phyloP scores from a whole-genome alignment of 2,329 filamentous ascomycete genomes.

The Periconia macrospinosa region DNA sequence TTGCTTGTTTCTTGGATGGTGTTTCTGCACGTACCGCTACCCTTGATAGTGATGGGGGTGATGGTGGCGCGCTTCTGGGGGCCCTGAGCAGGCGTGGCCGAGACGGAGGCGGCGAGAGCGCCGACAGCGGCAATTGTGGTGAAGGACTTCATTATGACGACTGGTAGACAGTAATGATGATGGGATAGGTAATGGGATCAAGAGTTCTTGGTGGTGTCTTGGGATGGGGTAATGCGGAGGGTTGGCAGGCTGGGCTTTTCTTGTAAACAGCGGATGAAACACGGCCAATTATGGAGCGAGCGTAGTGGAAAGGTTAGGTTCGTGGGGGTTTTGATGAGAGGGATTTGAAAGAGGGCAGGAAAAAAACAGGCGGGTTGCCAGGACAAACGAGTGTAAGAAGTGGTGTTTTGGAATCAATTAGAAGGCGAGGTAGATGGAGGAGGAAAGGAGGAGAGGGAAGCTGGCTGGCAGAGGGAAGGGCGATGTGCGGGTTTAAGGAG shows the following conservation, averaged over 20 bases:
- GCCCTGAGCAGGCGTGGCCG: constrained; percentile 46
- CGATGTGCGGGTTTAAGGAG: background rate
- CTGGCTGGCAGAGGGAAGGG: constrained; percentile 1
- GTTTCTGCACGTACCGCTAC: constrained; percentile 53
- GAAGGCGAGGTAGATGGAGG: constrained; percentile 8
- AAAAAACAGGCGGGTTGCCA: constrained; percentile 16
- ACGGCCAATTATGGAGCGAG: background rate
- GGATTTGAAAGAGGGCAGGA: background rate
- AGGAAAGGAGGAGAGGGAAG: constrained; percentile 7
- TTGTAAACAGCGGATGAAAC: background rate
- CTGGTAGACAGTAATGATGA: background rate
- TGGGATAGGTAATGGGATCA: background rate
- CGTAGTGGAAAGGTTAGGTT: background rate
- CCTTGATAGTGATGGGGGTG: constrained; percentile 63
- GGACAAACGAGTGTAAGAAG: constrained; percentile 26
- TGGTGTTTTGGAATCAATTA: constrained; percentile 7
- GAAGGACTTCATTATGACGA: constrained; percentile 55
- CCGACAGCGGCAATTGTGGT: constrained; percentile 49
- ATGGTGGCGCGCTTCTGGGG: constrained; percentile 42
- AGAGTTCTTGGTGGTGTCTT: background rate
- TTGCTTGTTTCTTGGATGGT: no score
- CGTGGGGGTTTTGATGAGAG: constrained; percentile 5
- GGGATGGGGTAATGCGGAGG: background rate
- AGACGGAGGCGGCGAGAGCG: constrained; percentile 50
- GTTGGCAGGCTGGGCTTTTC: background rate